A percentile compares a stretch with the other conserved stretches of the same genome.
phyloP scores from a whole-genome alignment of 805 yeast species.

The Wickerhamiella azymoides region DNA sequence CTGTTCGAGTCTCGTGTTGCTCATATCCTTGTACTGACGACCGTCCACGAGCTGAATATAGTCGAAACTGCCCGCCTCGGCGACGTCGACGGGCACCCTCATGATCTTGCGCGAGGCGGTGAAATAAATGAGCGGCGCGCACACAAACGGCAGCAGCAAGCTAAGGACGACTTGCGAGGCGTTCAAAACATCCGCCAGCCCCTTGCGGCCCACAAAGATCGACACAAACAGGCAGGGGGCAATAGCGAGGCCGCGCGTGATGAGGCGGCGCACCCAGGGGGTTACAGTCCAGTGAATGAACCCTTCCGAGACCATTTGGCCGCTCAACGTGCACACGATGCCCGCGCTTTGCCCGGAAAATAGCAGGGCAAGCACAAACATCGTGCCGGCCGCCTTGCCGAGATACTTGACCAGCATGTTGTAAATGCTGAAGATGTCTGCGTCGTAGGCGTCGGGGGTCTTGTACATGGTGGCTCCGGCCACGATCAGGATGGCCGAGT shows the following conservation, averaged over 20 bases:
- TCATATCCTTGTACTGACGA: conserved; percentile 41
- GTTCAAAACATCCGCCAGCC: conserved; percentile 56
- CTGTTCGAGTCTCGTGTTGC: conserved; percentile 47
- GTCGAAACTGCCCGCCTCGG: conserved; percentile 9
- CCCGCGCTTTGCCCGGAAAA: conserved; percentile 95
- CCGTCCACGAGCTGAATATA: conserved; percentile 18
- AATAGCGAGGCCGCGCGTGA: conserved; percentile 74
- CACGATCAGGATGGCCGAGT: conserved; percentile 76
- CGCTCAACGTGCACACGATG: conserved; percentile 83
- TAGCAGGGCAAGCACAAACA: conserved; percentile 76
- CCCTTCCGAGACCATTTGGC: conserved; percentile 89
- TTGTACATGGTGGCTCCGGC: conserved; percentile 76
- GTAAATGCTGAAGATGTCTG: conserved; percentile 73
- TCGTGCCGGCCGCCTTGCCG: conserved; percentile 75
- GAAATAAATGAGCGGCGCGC: conserved; percentile 76
- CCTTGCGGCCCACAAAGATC: conserved; percentile 61
- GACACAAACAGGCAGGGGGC: conserved; percentile 74
- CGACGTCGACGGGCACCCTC: conserved; percentile 31
- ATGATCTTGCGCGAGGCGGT: conserved; percentile 56
- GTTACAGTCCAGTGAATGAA: conserved; percentile 65
- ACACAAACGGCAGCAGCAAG: conserved; percentile 67
- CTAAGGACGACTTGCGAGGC: conserved; percentile 74
- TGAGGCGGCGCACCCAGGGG: conserved; percentile 67
- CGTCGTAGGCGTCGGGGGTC: conserved; percentile 53
- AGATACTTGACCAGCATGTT: conserved; percentile 52